These are phyloP conservation scores for Coemansia sp. DNA, from an alignment of 192 early-diverging fungal genomes.

Conservation along the genomic window DNA sequence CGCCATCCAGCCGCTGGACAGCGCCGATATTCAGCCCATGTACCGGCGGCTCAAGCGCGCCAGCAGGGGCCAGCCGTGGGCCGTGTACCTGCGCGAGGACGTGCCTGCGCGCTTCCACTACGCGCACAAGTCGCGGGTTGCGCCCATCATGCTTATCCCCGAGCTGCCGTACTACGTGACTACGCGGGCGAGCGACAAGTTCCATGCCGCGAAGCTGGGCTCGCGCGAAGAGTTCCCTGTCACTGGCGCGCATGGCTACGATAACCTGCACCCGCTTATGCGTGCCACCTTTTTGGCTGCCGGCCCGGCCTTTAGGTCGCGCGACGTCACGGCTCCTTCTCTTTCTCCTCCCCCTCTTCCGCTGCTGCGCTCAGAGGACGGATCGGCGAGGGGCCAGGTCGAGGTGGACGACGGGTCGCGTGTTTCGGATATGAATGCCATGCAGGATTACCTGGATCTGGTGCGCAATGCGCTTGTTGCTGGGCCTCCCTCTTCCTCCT, in stretches of 20 bases:
- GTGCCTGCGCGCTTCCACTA: conserved; percentile 79
- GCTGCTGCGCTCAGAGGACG: background rate
- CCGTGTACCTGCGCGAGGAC: conserved; percentile 73
- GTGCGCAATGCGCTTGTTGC: conserved; percentile 30
- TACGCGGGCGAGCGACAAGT: conserved; percentile 20
- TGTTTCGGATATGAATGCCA: conserved; percentile 43
- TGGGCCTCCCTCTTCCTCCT: background rate
- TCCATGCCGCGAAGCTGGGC: background rate
- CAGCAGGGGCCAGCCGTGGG: conserved; percentile 56
- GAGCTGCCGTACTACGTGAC: conserved; percentile 67
- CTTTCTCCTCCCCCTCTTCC: conserved; percentile 1
- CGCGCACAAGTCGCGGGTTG: conserved; percentile 63
- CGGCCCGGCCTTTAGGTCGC: conserved; percentile 66
- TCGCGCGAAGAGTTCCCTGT: conserved; percentile 22
- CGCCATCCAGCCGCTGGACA: conserved; percentile 61
- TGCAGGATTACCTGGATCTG: conserved; percentile 45
- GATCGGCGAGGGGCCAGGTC: conserved; percentile 10
- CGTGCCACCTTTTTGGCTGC: conserved; percentile 81
- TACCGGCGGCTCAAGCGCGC: conserved; percentile 58
- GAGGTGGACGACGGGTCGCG: conserved; percentile 16
- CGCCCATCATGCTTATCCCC: conserved; percentile 74
- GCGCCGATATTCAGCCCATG: conserved; percentile 50
- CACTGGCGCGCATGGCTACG: conserved; percentile 85
- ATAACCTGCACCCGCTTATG: conserved; percentile 76
- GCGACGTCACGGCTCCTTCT: conserved; percentile 1